Conservation (phyloP, 129 eudicot genomes). For the Tanacetum coccineum region DNA sequence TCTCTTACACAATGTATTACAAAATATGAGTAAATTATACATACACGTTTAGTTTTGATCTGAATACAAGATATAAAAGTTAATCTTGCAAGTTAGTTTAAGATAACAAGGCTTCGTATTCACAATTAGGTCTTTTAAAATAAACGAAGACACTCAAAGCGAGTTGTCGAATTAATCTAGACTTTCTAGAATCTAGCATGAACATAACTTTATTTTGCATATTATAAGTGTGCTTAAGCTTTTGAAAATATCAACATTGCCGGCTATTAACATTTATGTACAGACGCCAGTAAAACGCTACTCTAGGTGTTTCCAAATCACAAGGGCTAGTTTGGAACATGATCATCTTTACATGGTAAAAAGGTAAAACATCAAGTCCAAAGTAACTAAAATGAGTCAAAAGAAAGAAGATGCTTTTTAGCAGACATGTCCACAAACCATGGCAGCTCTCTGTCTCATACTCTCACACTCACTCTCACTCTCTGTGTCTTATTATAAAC, state of each 20-base stretch:
- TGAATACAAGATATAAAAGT: too few species aligned
- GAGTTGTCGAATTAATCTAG: too few species aligned
- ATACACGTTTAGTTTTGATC: too few species aligned
- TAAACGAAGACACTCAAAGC: too few species aligned
- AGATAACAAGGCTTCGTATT: too few species aligned
- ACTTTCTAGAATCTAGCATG: too few species aligned
- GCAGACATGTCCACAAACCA: slow-evolving; percentile 38
- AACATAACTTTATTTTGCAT: too few species aligned
- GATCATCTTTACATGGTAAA: neutral
- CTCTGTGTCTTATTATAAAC: slow-evolving; percentile 33
- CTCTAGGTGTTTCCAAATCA: neutral
- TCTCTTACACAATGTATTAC: neutral
- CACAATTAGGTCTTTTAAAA: too few species aligned
- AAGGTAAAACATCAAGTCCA: slow-evolving; percentile 1
- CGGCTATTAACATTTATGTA: neutral
- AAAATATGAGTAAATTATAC: too few species aligned
- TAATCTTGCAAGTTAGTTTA: too few species aligned
- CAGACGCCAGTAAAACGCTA: neutral
- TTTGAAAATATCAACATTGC: neutral
- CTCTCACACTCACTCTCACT: slow-evolving; percentile 20
- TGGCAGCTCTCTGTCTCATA: slow-evolving; percentile 37
- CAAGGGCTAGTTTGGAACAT: slow-evolving; percentile 1
- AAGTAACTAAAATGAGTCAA: slow-evolving; percentile 24
- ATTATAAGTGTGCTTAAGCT: too few species aligned
- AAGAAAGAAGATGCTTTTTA: slow-evolving; percentile 37